Base-by-base conservation (phyloP, 257 asterid species). In the Solanum chaucha region DNA sequence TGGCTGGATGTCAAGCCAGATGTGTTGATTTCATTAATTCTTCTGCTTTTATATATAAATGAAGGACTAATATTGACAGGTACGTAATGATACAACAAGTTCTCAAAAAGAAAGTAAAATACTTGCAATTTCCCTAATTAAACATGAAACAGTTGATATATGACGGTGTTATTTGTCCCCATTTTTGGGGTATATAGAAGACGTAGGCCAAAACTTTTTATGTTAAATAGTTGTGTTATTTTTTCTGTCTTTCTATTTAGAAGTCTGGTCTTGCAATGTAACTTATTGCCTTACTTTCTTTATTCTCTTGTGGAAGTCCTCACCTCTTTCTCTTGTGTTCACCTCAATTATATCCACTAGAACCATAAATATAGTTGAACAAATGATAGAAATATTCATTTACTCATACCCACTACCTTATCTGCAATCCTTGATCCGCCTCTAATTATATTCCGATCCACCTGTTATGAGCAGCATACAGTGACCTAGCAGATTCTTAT, bases 401-500 rank as follows among this genome's bases (percentile, higher is more conserved):
- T 30, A 48, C 24, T 48, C 30, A 73, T 15, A 28, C 5, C 41
- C 41, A 46, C 84, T 46, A 26, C 40, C 64, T 41, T 51, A 77
- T n/a, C 84, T 77, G 38, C 20, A 26, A 46, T 28, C 40, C 19
- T 10, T 5, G 70, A 30, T 81, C 68, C 11, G 12, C 44, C 44
- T 81, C 65, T 81, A 48, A 81, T 44, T 48, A 19, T 48, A 81
- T 81, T 81, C 26, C 10, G 8, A 10, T 81, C 38, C 15, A 19
- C 68, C 70, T 30, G 30, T 48, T 81, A n/a, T 71, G 82, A 83
- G 87, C 93, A 97, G 99, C 92, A 22, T 97, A 92, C 91, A 92
- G 98, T 48, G 98, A 95, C 87, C 89, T 94, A 61, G 99, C 99
- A 4, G 99, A 97, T 80, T 87, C 92, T 5, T 92, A 93, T 84